phyloP scores from a whole-genome alignment of 345 rosid species.

The Euclidium syriacum region DNA sequence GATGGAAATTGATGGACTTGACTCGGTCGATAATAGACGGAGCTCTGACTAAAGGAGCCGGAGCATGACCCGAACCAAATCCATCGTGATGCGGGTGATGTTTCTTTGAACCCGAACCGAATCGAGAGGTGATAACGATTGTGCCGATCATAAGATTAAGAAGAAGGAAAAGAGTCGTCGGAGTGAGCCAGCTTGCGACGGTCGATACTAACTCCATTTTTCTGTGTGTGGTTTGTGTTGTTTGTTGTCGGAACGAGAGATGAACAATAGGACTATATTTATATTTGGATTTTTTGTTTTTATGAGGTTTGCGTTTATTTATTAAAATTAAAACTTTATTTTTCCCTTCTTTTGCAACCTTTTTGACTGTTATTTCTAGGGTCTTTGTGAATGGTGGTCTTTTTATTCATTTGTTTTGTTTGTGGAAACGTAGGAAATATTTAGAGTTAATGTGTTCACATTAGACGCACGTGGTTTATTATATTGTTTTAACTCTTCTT shows the following conservation, averaged over 20 bases:
- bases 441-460: constrained; percentile 17
- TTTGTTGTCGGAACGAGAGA: constrained; percentile 7
- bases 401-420: constrained; percentile 4
- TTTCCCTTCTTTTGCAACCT: background rate
- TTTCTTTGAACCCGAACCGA: constrained; percentile 23
- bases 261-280: constrained; percentile 8
- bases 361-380: constrained; percentile 10
- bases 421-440: constrained; percentile 19
- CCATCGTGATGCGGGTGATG: constrained; percentile 22
- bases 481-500: background rate
- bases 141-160: constrained; percentile 63
- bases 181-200: constrained; percentile 42
- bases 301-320: background rate
- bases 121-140: constrained; percentile 42
- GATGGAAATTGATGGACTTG: constrained; percentile 41
- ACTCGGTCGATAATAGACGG: constrained; percentile 51
- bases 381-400: constrained; percentile 1
- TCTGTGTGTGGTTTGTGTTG: background rate
- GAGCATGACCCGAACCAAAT: constrained; percentile 7
- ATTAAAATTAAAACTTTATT: too few relatives aligned
- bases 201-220: constrained; percentile 25
- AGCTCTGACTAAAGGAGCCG: constrained; percentile 33
- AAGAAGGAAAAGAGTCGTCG: constrained; percentile 54
- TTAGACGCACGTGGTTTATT: constrained; percentile 10
- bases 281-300: background rate